A percentile compares a stretch with the other conserved stretches of the same genome.
Evolutionary conservation across 768 basidiomycete species (phyloP).

Genomic region (Mycena amicta): DNA sequence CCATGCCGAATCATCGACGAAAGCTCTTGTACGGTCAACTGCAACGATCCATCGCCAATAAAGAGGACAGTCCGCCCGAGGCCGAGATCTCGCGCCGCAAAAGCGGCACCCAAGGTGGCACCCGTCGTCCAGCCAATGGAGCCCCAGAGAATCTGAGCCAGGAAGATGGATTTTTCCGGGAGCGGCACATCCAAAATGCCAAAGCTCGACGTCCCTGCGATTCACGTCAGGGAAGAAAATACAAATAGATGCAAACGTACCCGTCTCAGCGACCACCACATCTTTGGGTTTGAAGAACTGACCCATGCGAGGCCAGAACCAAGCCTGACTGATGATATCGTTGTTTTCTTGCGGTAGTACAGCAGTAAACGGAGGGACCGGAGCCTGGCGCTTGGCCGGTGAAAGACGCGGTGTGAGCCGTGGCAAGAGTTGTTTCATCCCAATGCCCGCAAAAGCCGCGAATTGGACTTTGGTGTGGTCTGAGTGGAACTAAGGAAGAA

Average conservation of each 20-base stretch:
- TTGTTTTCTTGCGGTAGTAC: constrained; percentile 53
- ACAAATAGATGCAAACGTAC: constrained; percentile 31
- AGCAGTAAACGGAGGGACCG: constrained; percentile 47
- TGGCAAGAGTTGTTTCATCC: constrained; percentile 79
- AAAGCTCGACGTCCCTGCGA: constrained; percentile 75
- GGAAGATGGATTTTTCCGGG: constrained; percentile 65
- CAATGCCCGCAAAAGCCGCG: constrained; percentile 63
- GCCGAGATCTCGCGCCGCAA: constrained; percentile 70
- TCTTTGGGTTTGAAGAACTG: constrained; percentile 73
- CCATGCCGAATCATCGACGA: constrained; percentile 78
- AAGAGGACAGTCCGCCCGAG: constrained; percentile 78
- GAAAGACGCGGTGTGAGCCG: constrained; percentile 62
- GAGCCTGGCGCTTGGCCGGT: constrained; percentile 42
- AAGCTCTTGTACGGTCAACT: constrained; percentile 80
- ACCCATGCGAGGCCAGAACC: constrained; percentile 82
- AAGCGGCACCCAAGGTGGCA: constrained; percentile 74
- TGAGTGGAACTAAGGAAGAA: constrained; percentile 65
- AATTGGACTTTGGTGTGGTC: constrained; percentile 67
- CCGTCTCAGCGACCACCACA: constrained; percentile 88
- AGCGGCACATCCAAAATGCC: constrained; percentile 82
- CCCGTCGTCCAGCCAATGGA: constrained; percentile 91
- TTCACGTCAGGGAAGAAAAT: not conserved
- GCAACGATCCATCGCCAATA: constrained; percentile 84
- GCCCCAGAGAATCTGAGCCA: constrained; percentile 87
- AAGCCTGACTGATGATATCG: constrained; percentile 69